Conservation (phyloP, 2,329 filamentous ascomycete species). For the Akanthomyces dipterigenus region DNA sequence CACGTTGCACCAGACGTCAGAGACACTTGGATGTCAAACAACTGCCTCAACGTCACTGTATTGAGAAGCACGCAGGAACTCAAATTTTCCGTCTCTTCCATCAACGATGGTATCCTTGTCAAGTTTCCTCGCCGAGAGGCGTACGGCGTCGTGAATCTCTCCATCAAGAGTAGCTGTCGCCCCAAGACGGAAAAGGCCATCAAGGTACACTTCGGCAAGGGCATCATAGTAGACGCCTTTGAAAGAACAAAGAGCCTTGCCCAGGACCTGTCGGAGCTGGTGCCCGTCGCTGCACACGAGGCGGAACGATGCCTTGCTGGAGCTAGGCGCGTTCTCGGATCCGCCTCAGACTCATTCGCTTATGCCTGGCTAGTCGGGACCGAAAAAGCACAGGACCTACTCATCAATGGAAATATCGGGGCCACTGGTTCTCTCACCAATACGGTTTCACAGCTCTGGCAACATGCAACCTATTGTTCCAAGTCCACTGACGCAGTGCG, state of each 20-base stretch:
- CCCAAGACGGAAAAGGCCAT: conserved; percentile 57
- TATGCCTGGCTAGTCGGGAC: neutral
- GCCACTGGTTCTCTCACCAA: neutral
- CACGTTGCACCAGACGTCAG: conserved; percentile 43
- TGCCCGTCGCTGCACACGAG: conserved; percentile 33
- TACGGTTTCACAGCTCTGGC: neutral
- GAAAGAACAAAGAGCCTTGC: conserved; percentile 38
- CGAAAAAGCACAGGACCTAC: neutral
- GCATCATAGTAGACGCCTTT: conserved; percentile 36
- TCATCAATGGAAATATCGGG: neutral
- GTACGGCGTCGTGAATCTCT: conserved; percentile 50
- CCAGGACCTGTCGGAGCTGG: conserved; percentile 33
- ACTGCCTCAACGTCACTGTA: conserved; percentile 50
- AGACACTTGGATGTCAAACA: conserved; percentile 48
- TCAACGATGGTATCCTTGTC: conserved; percentile 45
- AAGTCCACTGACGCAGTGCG: conserved; percentile 15
- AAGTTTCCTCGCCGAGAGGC: conserved; percentile 48
- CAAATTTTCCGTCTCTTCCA: conserved; percentile 40
- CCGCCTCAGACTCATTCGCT: conserved; percentile 24
- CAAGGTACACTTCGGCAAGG: conserved; percentile 51
- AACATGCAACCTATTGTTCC: conserved; percentile 2
- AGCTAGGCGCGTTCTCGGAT: conserved; percentile 26
- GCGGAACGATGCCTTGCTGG: conserved; percentile 31
- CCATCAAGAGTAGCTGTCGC: conserved; percentile 50
- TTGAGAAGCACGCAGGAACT: conserved; percentile 41